These are phyloP conservation scores for Parastagonospora avenae DNA, from an alignment of 2,329 filamentous ascomycete genomes.

Conservation along the genomic window DNA sequence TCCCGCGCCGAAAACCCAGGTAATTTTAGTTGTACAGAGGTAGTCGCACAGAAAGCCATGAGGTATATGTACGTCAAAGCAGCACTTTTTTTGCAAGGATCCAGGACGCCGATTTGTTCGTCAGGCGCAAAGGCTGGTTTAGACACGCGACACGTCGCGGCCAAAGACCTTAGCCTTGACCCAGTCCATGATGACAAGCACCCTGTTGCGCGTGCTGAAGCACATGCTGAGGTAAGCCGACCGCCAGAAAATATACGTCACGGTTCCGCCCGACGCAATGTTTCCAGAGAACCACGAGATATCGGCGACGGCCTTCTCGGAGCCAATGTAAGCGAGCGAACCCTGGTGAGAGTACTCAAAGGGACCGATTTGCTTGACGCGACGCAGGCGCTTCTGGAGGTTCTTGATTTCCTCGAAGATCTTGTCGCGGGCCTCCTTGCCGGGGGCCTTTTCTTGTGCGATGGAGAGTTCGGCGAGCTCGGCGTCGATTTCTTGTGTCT, in stretches of 20 bases:
- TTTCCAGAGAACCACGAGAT: slow-evolving; percentile 98
- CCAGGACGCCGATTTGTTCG: not conserved
- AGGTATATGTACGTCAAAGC: slow-evolving; percentile 2
- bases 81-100: not conserved
- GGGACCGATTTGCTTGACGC: slow-evolving; percentile 92
- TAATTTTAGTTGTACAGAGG: no score
- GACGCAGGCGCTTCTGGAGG: slow-evolving; percentile 82
- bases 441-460: slow-evolving; percentile 67
- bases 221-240: slow-evolving; percentile 99
- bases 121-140: not conserved
- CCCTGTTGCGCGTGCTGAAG: slow-evolving; percentile 96
- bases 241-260: slow-evolving; percentile 98
- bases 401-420: slow-evolving; percentile 78
- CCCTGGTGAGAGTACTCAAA: slow-evolving; percentile 99
- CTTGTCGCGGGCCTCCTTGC: slow-evolving; percentile 63
- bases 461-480: slow-evolving; percentile 73
- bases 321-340: slow-evolving; percentile 95
- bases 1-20: no score
- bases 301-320: slow-evolving; percentile 96
- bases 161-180: slow-evolving; percentile 96
- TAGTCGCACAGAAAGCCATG: not conserved
- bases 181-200: slow-evolving; percentile 94
- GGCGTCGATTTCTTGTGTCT: slow-evolving; percentile 80
- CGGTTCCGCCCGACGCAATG: slow-evolving; percentile 86
- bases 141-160: slow-evolving; percentile 85